These are phyloP conservation scores for Coniella lustricola DNA, from an alignment of 2,329 filamentous ascomycete genomes.

Conservation along the genomic window DNA sequence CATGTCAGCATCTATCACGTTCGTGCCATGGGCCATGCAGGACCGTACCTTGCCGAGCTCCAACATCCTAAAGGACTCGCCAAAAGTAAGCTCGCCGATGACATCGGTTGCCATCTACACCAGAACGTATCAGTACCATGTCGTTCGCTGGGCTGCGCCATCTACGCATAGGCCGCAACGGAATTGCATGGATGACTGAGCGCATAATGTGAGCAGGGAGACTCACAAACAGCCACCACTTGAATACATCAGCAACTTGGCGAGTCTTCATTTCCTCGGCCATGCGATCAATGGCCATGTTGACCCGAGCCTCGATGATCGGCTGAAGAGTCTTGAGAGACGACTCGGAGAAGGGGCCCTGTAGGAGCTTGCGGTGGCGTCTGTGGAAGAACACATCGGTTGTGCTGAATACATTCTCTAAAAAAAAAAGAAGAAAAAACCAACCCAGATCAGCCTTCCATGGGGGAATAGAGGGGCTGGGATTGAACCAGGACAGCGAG, in stretches of 20 bases:
- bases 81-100: constrained; percentile 47
- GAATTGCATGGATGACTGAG: neutral
- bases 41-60: constrained; percentile 39
- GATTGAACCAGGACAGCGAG: no score
- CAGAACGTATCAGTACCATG: neutral
- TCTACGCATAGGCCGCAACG: no score
- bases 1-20: neutral
- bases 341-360: constrained; percentile 31
- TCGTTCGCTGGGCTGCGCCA: no score
- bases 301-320: constrained; percentile 29
- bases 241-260: constrained; percentile 38
- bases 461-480: no score
- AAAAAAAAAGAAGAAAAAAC: neutral
- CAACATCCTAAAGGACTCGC: constrained; percentile 46
- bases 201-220: neutral
- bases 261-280: constrained; percentile 31
- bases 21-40: neutral
- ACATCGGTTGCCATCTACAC: constrained; percentile 40
- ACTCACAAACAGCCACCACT: constrained; percentile 48
- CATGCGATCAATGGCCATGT: constrained; percentile 36
- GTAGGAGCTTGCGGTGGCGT: constrained; percentile 34
- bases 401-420: constrained; percentile 32
- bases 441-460: no score
- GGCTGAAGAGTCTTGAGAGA: constrained; percentile 26
- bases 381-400: constrained; percentile 32